A percentile compares a stretch with the other conserved stretches of the same genome.
Evolutionary conservation across 768 basidiomycete species (phyloP).

Genomic region (Tricholoma terreum): DNA sequence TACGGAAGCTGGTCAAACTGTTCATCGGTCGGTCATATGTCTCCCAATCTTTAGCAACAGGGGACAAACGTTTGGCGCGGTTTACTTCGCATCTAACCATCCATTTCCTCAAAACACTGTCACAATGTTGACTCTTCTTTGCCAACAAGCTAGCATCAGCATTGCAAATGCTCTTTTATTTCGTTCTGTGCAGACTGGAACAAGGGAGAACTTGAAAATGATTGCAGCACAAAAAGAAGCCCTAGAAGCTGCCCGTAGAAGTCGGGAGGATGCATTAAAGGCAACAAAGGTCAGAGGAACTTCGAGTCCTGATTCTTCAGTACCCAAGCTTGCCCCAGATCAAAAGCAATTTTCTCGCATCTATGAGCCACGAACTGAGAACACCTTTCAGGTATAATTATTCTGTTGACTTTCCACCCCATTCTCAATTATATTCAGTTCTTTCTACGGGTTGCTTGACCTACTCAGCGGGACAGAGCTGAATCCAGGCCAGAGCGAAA

Average conservation of each 20-base stretch:
- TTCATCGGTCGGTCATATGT: conserved; percentile 61
- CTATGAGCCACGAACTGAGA: conserved; percentile 76
- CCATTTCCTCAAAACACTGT: conserved; percentile 60
- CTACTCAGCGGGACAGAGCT: conserved; percentile 71
- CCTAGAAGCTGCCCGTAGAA: conserved; percentile 64
- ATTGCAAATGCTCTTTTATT: conserved; percentile 74
- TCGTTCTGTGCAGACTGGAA: conserved; percentile 70
- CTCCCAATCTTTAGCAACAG: conserved; percentile 73
- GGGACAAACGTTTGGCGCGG: conserved; percentile 70
- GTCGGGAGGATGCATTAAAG: conserved; percentile 69
- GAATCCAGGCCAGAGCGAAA: conserved; percentile 66
- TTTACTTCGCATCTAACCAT: conserved; percentile 65
- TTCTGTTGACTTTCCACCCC: background rate
- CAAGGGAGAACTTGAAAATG: conserved; percentile 73
- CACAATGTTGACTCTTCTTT: conserved; percentile 60
- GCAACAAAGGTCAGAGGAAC: conserved; percentile 57
- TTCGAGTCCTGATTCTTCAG: background rate
- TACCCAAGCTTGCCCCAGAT: conserved; percentile 42
- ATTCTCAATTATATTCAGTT: conserved; percentile 33
- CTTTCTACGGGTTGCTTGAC: conserved; percentile 75
- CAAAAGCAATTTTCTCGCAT: conserved; percentile 74
- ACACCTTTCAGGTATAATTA: conserved; percentile 66
- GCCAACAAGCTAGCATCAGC: conserved; percentile 74
- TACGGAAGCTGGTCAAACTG: conserved; percentile 61
- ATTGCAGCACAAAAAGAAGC: conserved; percentile 70